phyloP scores from a whole-genome alignment of 345 rosid genomes.

The Dipteronia sinensis region DNA sequence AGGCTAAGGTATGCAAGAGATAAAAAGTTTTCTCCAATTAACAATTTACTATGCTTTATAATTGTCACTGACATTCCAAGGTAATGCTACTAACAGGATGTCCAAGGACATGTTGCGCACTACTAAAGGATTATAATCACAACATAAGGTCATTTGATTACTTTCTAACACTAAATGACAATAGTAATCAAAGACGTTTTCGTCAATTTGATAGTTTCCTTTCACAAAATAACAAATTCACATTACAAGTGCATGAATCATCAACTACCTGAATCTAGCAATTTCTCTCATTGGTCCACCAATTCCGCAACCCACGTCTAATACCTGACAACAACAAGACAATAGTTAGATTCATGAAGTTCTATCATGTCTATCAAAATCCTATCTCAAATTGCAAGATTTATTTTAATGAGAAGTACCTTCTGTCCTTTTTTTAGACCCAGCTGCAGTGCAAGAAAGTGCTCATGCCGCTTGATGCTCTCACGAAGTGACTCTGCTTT shows the following conservation, averaged over 20 bases:
- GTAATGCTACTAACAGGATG: too few species aligned
- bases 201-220: neutral
- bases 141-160: too few species aligned
- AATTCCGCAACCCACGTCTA: slow-evolving; percentile 99
- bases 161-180: neutral
- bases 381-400: neutral
- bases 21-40: too few species aligned
- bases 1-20: too few species aligned
- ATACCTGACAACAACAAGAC: slow-evolving; percentile 47
- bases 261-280: slow-evolving; percentile 74
- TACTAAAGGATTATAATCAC: too few species aligned
- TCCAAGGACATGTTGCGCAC: too few species aligned
- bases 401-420: slow-evolving; percentile 39
- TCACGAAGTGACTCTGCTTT: slow-evolving; percentile 85
- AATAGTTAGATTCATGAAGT: neutral
- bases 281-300: slow-evolving; percentile 99
- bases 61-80: too few species aligned
- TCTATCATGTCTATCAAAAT: neutral
- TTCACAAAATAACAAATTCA: neutral
- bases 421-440: slow-evolving; percentile 85
- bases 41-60: too few species aligned
- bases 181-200: neutral
- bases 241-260: neutral
- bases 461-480: slow-evolving; percentile 95
- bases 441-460: slow-evolving; percentile 93